Evolutionary conservation across 2,329 filamentous ascomycete genomes (phyloP).

Genomic region (Knufia fluminis): DNA sequence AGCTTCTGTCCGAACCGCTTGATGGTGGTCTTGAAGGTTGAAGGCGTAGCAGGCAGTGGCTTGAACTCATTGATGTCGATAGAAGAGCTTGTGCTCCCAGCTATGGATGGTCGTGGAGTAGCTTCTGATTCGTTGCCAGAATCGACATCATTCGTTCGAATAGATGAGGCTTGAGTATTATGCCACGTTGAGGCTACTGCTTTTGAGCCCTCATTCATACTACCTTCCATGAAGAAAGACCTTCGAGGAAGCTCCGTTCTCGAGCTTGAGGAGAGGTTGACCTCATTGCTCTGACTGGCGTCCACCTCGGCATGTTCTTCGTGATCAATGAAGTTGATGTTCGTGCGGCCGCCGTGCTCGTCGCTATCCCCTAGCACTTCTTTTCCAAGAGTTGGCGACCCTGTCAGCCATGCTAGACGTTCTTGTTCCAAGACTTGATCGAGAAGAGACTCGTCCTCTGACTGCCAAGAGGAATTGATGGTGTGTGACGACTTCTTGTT

Average conservation of each 20-base stretch:
- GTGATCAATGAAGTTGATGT: neutral
- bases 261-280: neutral
- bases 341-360: neutral
- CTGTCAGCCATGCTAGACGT: conserved; percentile 1
- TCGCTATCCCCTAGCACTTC: too few relatives aligned
- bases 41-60: conserved; percentile 15
- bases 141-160: conserved; percentile 10
- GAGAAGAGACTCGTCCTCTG: neutral
- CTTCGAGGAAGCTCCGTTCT: conserved; percentile 9
- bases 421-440: conserved; percentile 1
- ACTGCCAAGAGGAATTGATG: neutral
- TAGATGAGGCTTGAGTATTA: conserved; percentile 7
- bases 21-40: conserved; percentile 16
- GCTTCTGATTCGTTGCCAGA: neutral
- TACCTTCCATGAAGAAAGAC: conserved; percentile 66
- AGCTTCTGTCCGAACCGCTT: conserved; percentile 16
- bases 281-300: neutral
- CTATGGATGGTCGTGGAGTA: conserved; percentile 14
- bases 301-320: neutral
- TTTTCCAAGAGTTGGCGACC: neutral
- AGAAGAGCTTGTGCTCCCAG: conserved; percentile 11
- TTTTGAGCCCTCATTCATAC: conserved; percentile 64
- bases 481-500: neutral
- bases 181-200: conserved; percentile 21
- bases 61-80: conserved; percentile 21